These are phyloP conservation scores for Fistulinella prunicolor DNA, from an alignment of 768 basidiomycete species.

Conservation along the genomic window DNA sequence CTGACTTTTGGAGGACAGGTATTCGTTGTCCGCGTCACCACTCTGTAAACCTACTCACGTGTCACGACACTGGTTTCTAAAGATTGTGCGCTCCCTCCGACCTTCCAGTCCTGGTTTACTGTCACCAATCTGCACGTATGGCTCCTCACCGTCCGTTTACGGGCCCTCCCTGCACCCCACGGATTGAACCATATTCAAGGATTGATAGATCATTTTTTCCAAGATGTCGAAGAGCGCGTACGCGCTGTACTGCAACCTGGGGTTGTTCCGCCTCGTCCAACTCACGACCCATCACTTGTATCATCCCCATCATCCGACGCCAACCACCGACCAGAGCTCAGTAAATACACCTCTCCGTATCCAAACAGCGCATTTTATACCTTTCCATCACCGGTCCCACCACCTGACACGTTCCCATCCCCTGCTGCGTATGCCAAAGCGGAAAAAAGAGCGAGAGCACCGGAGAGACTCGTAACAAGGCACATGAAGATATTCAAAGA, in stretches of 20 bases:
- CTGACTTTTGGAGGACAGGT: slow-evolving; percentile 65
- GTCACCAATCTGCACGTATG: slow-evolving; percentile 91
- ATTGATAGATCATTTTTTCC: slow-evolving; percentile 92
- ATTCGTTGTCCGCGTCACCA: slow-evolving; percentile 11
- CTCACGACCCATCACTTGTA: slow-evolving; percentile 11
- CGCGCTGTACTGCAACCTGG: slow-evolving; percentile 72
- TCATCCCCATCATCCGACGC: slow-evolving; percentile 1
- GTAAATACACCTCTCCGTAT: slow-evolving; percentile 22
- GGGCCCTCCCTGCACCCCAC: slow-evolving; percentile 68
- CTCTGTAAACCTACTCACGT: neutral
- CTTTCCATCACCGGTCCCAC: slow-evolving; percentile 25
- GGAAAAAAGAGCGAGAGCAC: slow-evolving; percentile 46
- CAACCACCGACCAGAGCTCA: slow-evolving; percentile 22
- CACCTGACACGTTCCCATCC: slow-evolving; percentile 27
- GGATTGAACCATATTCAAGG: slow-evolving; percentile 73
- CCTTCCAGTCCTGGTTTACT: slow-evolving; percentile 97
- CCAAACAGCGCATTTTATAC: slow-evolving; percentile 25
- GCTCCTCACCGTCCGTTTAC: slow-evolving; percentile 84
- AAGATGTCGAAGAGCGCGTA: slow-evolving; percentile 89
- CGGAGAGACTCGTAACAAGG: slow-evolving; percentile 74
- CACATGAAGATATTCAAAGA: slow-evolving; percentile 93
- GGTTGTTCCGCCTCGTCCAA: slow-evolving; percentile 24
- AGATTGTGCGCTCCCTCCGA: slow-evolving; percentile 86
- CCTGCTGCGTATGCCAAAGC: slow-evolving; percentile 27
- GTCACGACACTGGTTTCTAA: neutral